Evolutionary conservation across 2,329 filamentous ascomycete species (phyloP).

Genomic region (Aspergillus pseudoviridinutans): DNA sequence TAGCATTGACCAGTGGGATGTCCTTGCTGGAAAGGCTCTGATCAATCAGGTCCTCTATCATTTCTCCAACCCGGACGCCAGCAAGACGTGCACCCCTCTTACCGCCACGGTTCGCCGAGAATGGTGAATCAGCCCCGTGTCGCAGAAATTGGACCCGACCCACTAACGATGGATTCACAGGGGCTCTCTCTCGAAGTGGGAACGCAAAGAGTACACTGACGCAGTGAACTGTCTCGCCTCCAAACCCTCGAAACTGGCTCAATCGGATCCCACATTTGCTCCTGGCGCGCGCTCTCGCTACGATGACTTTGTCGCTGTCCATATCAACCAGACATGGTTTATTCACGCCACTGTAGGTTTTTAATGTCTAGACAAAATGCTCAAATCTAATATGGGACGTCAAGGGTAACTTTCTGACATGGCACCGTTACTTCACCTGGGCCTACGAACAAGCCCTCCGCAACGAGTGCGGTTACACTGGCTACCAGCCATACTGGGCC

Average conservation of each 20-base stretch:
- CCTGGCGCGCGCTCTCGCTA: constrained; percentile 46
- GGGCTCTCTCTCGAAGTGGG: neutral
- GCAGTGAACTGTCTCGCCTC: constrained; percentile 33
- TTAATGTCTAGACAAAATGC: neutral
- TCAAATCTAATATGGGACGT: neutral
- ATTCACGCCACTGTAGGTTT: constrained; percentile 39
- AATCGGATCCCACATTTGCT: constrained; percentile 20
- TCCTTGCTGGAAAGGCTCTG: constrained; percentile 7
- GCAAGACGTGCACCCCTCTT: constrained; percentile 1
- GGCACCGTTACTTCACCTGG: constrained; percentile 44
- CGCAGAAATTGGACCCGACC: neutral
- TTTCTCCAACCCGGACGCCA: neutral
- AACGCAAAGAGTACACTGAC: constrained; percentile 37
- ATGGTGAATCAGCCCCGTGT: neutral
- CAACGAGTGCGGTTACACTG: constrained; percentile 44
- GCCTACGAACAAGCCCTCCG: constrained; percentile 43
- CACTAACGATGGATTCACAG: neutral
- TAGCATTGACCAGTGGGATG: constrained; percentile 5
- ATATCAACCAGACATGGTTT: constrained; percentile 45
- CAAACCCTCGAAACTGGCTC: neutral
- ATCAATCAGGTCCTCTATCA: constrained; percentile 5
- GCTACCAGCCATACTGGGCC: constrained; percentile 42
- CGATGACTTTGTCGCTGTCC: constrained; percentile 50
- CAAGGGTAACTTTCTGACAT: constrained; percentile 36
- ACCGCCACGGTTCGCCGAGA: neutral